Conservation (phyloP, 495 filamentous ascomycete species). For the Diplogelasinospora grovesii region DNA sequence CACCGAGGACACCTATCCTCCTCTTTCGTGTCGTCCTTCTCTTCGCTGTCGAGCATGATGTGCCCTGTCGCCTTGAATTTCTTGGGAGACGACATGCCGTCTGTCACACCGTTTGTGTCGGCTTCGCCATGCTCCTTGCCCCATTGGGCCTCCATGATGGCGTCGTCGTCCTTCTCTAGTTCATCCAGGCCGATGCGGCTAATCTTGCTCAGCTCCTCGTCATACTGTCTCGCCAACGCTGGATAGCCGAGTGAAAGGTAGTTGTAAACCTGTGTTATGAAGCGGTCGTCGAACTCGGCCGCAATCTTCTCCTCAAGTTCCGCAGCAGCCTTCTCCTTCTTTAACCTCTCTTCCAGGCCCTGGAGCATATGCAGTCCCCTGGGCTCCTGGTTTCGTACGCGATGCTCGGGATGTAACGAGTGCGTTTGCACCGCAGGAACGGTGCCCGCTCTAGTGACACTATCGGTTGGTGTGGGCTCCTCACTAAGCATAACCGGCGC, state of each 20-base stretch:
- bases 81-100: constrained; percentile 5
- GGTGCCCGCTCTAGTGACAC: constrained; percentile 7
- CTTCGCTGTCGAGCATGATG: constrained; percentile 33
- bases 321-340: constrained; percentile 41
- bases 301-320: constrained; percentile 48
- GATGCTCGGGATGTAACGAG: constrained; percentile 20
- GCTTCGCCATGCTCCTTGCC: constrained; percentile 13
- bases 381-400: constrained; percentile 21
- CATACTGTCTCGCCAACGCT: constrained; percentile 70
- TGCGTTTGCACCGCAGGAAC: constrained; percentile 1
- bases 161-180: constrained; percentile 64
- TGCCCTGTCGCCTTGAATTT: constrained; percentile 22
- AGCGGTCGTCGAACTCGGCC: constrained; percentile 69
- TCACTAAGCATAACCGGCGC: constrained; percentile 18
- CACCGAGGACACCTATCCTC: constrained; percentile 55
- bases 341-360: constrained; percentile 41
- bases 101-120: background rate
- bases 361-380: constrained; percentile 43
- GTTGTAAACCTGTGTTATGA: constrained; percentile 93
- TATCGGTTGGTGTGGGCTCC: constrained; percentile 15
- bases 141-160: constrained; percentile 57
- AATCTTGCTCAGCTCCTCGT: constrained; percentile 75
- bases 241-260: constrained; percentile 91
- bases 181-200: constrained; percentile 57
- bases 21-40: constrained; percentile 27